A percentile compares a stretch with the other conserved stretches of the same genome.
phyloP scores from a whole-genome alignment of 345 rosid species.

The Barbarea vulgaris region DNA sequence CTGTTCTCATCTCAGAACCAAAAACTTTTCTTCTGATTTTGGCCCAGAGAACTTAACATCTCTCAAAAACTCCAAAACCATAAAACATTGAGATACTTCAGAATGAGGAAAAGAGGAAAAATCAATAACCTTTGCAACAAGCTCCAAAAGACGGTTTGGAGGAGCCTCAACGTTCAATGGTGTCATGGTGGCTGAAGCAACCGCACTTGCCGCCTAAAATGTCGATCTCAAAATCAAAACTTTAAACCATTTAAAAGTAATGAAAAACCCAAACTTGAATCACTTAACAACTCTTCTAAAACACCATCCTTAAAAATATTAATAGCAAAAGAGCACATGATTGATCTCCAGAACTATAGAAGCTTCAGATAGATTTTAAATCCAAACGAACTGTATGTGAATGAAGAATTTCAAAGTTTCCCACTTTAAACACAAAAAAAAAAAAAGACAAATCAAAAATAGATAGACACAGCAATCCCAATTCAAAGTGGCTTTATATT shows the following conservation, averaged over 20 bases:
- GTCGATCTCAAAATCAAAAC: conserved; percentile 22
- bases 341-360: not conserved
- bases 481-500: not conserved
- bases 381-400: not conserved
- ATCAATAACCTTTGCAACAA: conserved; percentile 70
- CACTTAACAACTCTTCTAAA: conserved; percentile 16
- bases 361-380: conserved; percentile 11
- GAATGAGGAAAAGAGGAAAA: not conserved
- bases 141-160: conserved; percentile 73
- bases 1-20: conserved; percentile 57
- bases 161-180: conserved; percentile 69
- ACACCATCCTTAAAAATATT: conserved; percentile 47
- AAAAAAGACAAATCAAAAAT: not conserved
- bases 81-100: not conserved
- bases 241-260: not conserved
- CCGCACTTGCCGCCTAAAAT: conserved; percentile 72
- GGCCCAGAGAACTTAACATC: not conserved
- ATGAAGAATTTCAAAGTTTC: not conserved
- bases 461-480: not conserved
- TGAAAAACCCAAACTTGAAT: conserved; percentile 4
- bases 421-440: not conserved
- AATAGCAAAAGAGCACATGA: not conserved
- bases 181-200: conserved; percentile 83
- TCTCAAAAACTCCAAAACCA: conserved; percentile 7
- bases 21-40: conserved; percentile 13